Base-by-base conservation (phyloP, 306 rosid species). In the Elaeagnus macrophylla region DNA sequence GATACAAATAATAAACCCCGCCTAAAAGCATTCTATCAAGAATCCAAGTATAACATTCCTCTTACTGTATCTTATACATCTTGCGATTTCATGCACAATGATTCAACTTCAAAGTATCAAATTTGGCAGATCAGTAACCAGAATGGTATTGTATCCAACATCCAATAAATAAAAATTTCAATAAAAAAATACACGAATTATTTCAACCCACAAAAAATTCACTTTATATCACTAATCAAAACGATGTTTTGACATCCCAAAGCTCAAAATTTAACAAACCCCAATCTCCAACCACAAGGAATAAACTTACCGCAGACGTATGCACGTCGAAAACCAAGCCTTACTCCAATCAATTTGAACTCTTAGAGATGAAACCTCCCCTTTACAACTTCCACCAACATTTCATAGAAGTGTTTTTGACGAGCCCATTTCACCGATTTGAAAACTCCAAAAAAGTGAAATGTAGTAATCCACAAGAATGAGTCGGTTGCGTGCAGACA, bases 301-400 rank as follows among this genome's bases (percentile, higher is more conserved):
- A 39, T 9, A 57, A 25, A 35, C 56, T 17, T 44, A 15, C 14
- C 11, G 9, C 7, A 48, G 11, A 0, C 5, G 5, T 45, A 51
- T 10, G 51, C 62, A 43, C 39, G 69, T 80, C 69, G 3, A 32
- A 19, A 53, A 25, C 60, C 57, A 51, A 46, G 35, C 51, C 43
- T n/a, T 52, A 47, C 47, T 47, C 56, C 18, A 47, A 45, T 37
- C 41, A 54, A 18, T 41, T 35, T 65, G 45, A 38, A 61, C 70
- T 64, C 36, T 47, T 9, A 46, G 56, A 42, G 12, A 62, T 17
- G 74, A 74, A 70, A 61, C 52, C 37, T 49, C 53, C 37, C 32
- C 32, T 3, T 25, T 25, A 25, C 32, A 25, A 25, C 32, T 3
- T 25, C 2, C 2, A 25, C 2, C 4, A 25, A 25, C 32, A 25